Evolutionary conservation across 768 basidiomycete genomes (phyloP).

Genomic region (Floccularia luteovirens): DNA sequence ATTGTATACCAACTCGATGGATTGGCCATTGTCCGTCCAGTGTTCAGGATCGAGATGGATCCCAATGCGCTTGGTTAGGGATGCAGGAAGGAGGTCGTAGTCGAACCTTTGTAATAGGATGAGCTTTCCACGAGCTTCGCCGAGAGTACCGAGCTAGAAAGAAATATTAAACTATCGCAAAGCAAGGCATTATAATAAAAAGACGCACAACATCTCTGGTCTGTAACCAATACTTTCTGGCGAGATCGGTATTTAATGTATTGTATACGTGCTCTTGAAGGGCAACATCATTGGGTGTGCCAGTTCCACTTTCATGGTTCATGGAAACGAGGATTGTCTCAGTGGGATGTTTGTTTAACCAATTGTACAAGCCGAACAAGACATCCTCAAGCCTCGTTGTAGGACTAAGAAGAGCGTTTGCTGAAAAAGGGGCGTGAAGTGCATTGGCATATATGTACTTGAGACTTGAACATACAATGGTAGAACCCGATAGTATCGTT

Average conservation of each 20-base stretch:
- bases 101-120: constrained; percentile 42
- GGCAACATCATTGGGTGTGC: constrained; percentile 32
- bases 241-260: constrained; percentile 27
- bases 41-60: constrained; percentile 32
- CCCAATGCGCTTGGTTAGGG: constrained; percentile 30
- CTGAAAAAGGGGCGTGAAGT: constrained; percentile 11
- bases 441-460: not conserved
- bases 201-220: constrained; percentile 28
- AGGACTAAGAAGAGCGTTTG: constrained; percentile 31
- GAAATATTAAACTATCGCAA: constrained; percentile 1
- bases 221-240: constrained; percentile 40
- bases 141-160: constrained; percentile 36
- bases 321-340: constrained; percentile 44
- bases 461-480: constrained; percentile 24
- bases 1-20: constrained; percentile 37
- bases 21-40: constrained; percentile 43
- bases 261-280: constrained; percentile 34
- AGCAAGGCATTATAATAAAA: not conserved
- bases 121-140: constrained; percentile 43
- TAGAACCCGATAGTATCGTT: constrained; percentile 42
- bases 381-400: constrained; percentile 42
- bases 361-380: constrained; percentile 41
- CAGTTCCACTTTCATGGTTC: constrained; percentile 39
- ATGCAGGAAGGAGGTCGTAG: constrained; percentile 29
- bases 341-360: constrained; percentile 43